Evolutionary conservation across 1,139 yeast species (phyloP).

Genomic region (Yamadazyma kanchanaburiensis): DNA sequence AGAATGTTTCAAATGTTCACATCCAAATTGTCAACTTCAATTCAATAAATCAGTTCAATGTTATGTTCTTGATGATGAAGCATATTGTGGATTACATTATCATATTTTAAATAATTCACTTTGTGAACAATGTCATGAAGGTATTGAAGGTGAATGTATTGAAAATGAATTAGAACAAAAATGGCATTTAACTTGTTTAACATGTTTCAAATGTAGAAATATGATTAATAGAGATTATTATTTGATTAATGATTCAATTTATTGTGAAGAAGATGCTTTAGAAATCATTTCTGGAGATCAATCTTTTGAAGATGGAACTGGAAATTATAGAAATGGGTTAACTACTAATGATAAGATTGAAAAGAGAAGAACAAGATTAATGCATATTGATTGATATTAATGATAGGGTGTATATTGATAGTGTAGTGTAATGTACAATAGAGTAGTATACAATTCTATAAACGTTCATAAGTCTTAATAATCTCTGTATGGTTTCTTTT

Average conservation of each 20-base stretch:
- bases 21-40: slow-evolving; percentile 45
- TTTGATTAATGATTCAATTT: slow-evolving; percentile 45
- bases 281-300: slow-evolving; percentile 22
- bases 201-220: slow-evolving; percentile 50
- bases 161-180: slow-evolving; percentile 69
- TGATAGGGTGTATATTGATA: neutral
- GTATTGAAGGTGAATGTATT: slow-evolving; percentile 89
- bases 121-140: slow-evolving; percentile 66
- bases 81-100: slow-evolving; percentile 81
- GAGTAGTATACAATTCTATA: too few species aligned
- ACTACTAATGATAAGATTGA: slow-evolving; percentile 35
- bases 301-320: slow-evolving; percentile 20
- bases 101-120: slow-evolving; percentile 72
- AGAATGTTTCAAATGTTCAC: slow-evolving; percentile 70
- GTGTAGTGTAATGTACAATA: slow-evolving; percentile 2
- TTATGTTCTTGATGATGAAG: slow-evolving; percentile 73
- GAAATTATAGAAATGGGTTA: slow-evolving; percentile 21
- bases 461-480: slow-evolving; percentile 2
- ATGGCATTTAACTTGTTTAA: slow-evolving; percentile 64
- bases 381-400: slow-evolving; percentile 36
- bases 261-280: slow-evolving; percentile 47
- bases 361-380: slow-evolving; percentile 42
- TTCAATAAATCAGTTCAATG: slow-evolving; percentile 67
- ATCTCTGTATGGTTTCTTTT: neutral
- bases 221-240: slow-evolving; percentile 55